Evolutionary conservation across 2,329 filamentous ascomycete species (phyloP).

Genomic region (Epichloe hybrida): DNA sequence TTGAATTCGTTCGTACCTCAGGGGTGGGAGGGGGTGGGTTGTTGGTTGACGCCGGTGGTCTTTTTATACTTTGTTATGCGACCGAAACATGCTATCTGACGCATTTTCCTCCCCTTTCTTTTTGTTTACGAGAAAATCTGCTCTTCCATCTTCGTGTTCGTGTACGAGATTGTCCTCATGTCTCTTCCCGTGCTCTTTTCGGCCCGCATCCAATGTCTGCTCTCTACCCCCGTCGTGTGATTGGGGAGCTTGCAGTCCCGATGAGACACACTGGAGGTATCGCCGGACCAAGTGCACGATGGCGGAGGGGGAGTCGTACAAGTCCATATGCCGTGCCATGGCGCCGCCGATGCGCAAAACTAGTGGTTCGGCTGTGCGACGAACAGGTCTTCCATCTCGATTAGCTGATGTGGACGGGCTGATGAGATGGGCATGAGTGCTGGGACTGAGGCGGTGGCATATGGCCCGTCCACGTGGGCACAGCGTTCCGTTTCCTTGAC

Average conservation of each 20-base stretch:
- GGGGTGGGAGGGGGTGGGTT: too few relatives aligned
- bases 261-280: background rate
- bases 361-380: background rate
- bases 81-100: too few relatives aligned
- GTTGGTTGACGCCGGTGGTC: too few relatives aligned
- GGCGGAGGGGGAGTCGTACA: background rate
- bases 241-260: background rate
- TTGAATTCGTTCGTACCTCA: too few relatives aligned
- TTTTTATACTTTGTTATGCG: too few relatives aligned
- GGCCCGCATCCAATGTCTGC: background rate
- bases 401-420: too few relatives aligned
- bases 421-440: too few relatives aligned
- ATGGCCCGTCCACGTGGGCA: too few relatives aligned
- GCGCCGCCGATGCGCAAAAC: background rate
- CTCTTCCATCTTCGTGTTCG: background rate
- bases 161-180: background rate
- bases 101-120: too few relatives aligned
- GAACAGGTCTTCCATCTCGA: background rate
- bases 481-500: too few relatives aligned
- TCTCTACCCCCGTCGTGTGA: background rate
- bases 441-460: too few relatives aligned
- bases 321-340: background rate
- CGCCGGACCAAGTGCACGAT: background rate
- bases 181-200: background rate
- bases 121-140: background rate